Conservation (phyloP, 2,329 filamentous ascomycete genomes). For the Exophiala phaeomuriformis region DNA sequence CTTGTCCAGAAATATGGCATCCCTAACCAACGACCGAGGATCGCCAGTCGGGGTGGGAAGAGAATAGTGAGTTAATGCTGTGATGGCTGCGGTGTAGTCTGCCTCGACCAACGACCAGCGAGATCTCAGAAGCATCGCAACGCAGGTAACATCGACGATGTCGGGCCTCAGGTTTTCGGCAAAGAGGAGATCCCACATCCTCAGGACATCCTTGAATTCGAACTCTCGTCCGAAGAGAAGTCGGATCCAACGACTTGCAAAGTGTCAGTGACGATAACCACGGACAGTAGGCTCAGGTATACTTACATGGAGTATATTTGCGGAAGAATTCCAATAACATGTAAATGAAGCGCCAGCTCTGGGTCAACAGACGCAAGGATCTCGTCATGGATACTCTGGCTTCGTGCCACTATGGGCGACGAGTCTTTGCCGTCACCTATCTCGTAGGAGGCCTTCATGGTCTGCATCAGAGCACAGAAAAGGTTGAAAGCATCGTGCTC, state of each 20-base stretch:
- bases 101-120: conserved; percentile 80
- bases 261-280: not conserved
- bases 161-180: conserved; percentile 73
- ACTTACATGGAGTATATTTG: conserved; percentile 90
- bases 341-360: conserved; percentile 73
- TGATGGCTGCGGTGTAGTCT: conserved; percentile 80
- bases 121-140: conserved; percentile 76
- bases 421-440: conserved; percentile 48
- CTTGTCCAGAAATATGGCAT: conserved; percentile 57
- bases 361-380: conserved; percentile 71
- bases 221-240: conserved; percentile 92
- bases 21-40: conserved; percentile 74
- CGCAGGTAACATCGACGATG: conserved; percentile 81
- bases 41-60: conserved; percentile 54
- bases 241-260: conserved; percentile 74
- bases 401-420: conserved; percentile 75
- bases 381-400: conserved; percentile 77
- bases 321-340: conserved; percentile 78
- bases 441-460: conserved; percentile 80
- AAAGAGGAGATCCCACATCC: conserved; percentile 87
- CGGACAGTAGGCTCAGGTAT: not conserved
- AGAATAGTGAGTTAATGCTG: conserved; percentile 77
- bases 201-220: conserved; percentile 72
- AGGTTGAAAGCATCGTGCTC: conserved; percentile 88
- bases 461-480: conserved; percentile 82